Evolutionary conservation across 495 filamentous ascomycete species (phyloP).

Genomic region (Penicillium alfredii): DNA sequence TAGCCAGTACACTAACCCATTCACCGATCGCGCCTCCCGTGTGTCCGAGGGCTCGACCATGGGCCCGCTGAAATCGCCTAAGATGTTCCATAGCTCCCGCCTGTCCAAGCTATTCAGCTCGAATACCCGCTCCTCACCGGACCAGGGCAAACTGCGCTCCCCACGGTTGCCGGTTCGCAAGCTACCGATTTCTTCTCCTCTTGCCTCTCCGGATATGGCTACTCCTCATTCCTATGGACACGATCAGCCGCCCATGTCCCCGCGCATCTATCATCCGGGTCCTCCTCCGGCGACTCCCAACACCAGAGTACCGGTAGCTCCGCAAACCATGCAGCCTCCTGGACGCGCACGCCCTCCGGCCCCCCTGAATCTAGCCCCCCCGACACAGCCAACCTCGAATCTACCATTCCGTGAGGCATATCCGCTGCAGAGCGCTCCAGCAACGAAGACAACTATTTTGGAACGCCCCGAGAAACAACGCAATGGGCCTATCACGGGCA

Average conservation of each 20-base stretch:
- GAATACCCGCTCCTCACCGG: constrained; percentile 51
- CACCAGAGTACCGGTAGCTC: constrained; percentile 13
- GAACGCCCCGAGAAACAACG: constrained; percentile 56
- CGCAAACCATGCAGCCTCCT: constrained; percentile 14
- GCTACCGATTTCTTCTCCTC: constrained; percentile 52
- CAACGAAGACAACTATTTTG: constrained; percentile 73
- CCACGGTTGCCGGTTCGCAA: constrained; percentile 49
- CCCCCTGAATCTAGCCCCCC: constrained; percentile 33
- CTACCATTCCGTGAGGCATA: constrained; percentile 56
- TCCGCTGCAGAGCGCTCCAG: constrained; percentile 49
- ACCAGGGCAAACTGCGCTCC: constrained; percentile 42
- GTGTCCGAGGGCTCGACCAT: constrained; percentile 15
- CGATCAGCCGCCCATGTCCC: constrained; percentile 49
- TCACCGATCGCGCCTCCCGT: constrained; percentile 28
- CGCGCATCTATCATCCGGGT: constrained; percentile 52
- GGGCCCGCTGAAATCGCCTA: constrained; percentile 19
- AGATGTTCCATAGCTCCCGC: constrained; percentile 30
- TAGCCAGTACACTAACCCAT: constrained; percentile 35
- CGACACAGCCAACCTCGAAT: constrained; percentile 25
- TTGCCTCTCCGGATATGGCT: constrained; percentile 44
- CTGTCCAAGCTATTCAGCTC: constrained; percentile 49
- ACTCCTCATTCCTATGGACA: constrained; percentile 40
- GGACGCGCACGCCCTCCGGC: constrained; percentile 26
- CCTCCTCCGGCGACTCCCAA: constrained; percentile 44
- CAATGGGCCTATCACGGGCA: constrained; percentile 63